Base-by-base conservation (phyloP, 805 yeast genomes). In the Cyberlindnera saturnus region DNA sequence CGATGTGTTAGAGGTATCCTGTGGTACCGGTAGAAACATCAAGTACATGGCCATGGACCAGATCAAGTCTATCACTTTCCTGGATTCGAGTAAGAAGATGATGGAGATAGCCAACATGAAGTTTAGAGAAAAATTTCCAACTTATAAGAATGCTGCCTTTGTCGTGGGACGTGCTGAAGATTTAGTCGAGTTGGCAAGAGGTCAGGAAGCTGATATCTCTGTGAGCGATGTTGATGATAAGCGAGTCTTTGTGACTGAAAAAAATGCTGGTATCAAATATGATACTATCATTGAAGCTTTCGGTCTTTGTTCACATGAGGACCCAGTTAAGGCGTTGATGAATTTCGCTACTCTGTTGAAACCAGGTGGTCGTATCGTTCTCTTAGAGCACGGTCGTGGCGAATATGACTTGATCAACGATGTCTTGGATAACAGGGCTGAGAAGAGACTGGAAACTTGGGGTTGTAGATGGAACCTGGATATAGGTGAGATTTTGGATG, bases 391-490 rank as follows among this genome's bases (percentile, higher is more conserved):
- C 59, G 99, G 99, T 3, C 72, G 96, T 53, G 87, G 96, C 42
- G 71, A 79, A 0, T 88, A 81, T 68, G 82, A 79, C 41, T 77
- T 82, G 41, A 75, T 93, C 51, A 93, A 93, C 64, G 74, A 78
- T 26, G 79, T 84, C 43, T 69, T 93, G 61, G 97, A 93, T 62
- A 77, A 78, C 47, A 73, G 93, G 49, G 90, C 96, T 4, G 89
- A 79, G 48, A 77, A 79, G 52, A 82, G 96, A 64, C 77, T 90
- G 66, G 77, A 83, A 46, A 79, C 82, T 3, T 93, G 98, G 97
- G 99, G 96, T 1, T 93, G 99, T 64, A 72, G 98, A 58, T 93
- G 98, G 97, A 93, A 93, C 60, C 68, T 93, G 49, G 98, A 93
- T 59, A 86, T 93, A 51, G 95, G 90, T 19, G 95, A 84, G 53